Evolutionary conservation across 2,329 filamentous ascomycete genomes (phyloP).

Genomic region (Ilyonectria mors-panacis): DNA sequence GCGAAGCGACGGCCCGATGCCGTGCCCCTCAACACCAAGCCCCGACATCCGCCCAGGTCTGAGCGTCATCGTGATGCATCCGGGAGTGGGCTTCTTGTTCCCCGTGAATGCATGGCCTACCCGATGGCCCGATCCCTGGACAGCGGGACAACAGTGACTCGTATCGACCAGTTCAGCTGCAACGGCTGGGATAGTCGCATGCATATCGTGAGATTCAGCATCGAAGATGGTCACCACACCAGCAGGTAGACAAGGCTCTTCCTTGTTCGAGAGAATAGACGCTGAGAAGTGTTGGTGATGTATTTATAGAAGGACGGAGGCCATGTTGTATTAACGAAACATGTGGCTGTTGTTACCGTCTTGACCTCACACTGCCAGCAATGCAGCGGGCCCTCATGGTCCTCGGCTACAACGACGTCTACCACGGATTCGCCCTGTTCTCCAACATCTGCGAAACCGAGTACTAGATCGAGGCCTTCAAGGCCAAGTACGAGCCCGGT

Average conservation of each 20-base stretch:
- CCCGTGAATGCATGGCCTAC: too few species aligned
- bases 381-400: constrained; percentile 32
- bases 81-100: too few species aligned
- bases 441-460: constrained; percentile 20
- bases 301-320: constrained; percentile 2
- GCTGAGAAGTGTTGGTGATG: background rate
- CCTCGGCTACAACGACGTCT: constrained; percentile 28
- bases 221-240: background rate
- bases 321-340: background rate
- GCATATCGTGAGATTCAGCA: background rate
- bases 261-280: background rate
- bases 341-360: constrained; percentile 1
- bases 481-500: constrained; percentile 14
- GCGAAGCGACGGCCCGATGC: too few species aligned
- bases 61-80: too few species aligned
- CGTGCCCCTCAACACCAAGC: too few species aligned
- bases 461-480: constrained; percentile 18
- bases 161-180: background rate
- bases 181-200: background rate
- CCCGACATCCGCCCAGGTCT: too few species aligned
- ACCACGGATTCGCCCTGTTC: constrained; percentile 30
- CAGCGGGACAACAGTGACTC: too few species aligned
- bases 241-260: background rate
- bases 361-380: background rate
- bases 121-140: too few species aligned